Evolutionary conservation across 1,139 yeast species (phyloP), one percentile per base, ranked within the genome.

Genomic region (Kodamaea plutei): DNA sequence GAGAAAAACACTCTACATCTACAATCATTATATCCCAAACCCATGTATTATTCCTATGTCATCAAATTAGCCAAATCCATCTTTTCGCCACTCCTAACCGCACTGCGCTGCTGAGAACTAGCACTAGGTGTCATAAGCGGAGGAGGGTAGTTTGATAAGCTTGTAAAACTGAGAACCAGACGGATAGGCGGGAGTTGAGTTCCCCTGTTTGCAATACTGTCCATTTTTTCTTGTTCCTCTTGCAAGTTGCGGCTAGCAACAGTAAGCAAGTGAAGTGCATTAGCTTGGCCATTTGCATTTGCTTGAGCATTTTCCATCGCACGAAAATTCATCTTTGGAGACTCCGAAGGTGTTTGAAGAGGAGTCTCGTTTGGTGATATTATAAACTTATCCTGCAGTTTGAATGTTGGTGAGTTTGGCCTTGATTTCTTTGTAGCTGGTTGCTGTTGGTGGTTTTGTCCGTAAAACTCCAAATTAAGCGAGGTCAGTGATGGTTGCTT

Each of bases 111-210:
- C 18, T 30, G 30, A 9, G 29, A 9, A 17, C 29, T 20, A 25
- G 33, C 24, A 17, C 28, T 27, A 3, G 24, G 33, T 13, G 21
- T 34, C 41, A 20, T 22, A 45, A 40, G 11, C 11, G 43, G 34
- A 7, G 39, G 34, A 9, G 44, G 40, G 23, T 29, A 35, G 9
- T n/a, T n/a, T n/a, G 33, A 26, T 31, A 41, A 37, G 19, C 34
- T 29, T 6, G 56, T 49, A 36, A 61, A 59, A 35, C 58, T 55
- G 38, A 66, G 58, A 16, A 67, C 69, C 21, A 64, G 51, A 30
- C 73, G 47, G 28, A 67, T 66, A 4, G 73, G 73, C 4, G 73
- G 73, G 33, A 67, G 55, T 37, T 52, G 57, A 2, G 69, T 65
- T 8, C 73, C 70, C 11, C 56, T 55, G 30, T 59, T 56, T 5